Evolutionary conservation across 495 filamentous ascomycete species (phyloP), one percentile per base, ranked within the genome.

Genomic region (Tuber aestivum): DNA sequence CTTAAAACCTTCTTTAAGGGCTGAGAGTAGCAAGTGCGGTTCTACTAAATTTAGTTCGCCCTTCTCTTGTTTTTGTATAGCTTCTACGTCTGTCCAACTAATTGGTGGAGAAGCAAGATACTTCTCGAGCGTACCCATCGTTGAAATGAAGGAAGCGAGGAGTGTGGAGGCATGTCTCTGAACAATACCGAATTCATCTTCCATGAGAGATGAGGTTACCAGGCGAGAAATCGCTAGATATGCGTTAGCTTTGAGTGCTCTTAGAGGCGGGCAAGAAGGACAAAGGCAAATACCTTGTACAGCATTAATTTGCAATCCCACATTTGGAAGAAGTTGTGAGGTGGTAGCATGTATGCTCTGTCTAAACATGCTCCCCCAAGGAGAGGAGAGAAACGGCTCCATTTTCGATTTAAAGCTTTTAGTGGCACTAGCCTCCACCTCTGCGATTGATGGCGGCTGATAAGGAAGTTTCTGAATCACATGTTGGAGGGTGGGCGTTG

Each of bases 171-270:
- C 89, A 80, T 95, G 90, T 44, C 89, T 87, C 72, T 95, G 90
- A 61, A 97, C 95, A 79, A 92, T 91, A 40, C 95, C 95, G 79
- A 89, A 96, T n/a, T 86, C 86, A 83, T 99, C 95, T 84, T 99
- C 95, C 16, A 85, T 85, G 42, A 97, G 84, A 83, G 90, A 93
- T 61, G 87, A 86, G n/a, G 91, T 87, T 23, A 91, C 87, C 10
- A 99, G 87, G 50, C 85, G 86, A 16, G 89, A 88, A 56, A 98
- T 84, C 1, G 91, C 89, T 83, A 61, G 27, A 69, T 20, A 32
- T 50, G 68, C 61, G 41, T 74, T 61, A 80, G 68, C 37, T 37
- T 61, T 35, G 71, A 27, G 32, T 18, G n/a, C 38, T 21, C 32
- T 7, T 41, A 45, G 71, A 41, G 23, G 12, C 18, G 21, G 38